Evolutionary conservation across 257 asterid species (phyloP), one percentile per base, ranked within the genome.

Genomic region (Avicennia marina): DNA sequence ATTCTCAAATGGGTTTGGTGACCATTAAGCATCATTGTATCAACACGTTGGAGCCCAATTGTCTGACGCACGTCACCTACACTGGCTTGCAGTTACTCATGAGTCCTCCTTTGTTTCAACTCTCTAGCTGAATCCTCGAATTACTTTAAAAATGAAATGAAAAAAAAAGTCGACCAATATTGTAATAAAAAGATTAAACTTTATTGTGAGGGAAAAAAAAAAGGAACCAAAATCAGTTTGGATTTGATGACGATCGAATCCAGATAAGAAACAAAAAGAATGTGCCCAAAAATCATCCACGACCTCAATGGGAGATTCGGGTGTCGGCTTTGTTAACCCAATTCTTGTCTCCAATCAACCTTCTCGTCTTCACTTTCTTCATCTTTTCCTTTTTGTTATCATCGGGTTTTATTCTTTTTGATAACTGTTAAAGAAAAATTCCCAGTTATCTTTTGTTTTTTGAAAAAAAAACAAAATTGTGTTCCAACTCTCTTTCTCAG

Each of bases 271-370:
- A 68, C 73, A 64, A 63, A 60, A 32, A 26, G 34, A 31, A 24
- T 33, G 86, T 72, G 62, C 73, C 84, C 67, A 40, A 58, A 68
- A 46, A 71, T 70, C 71, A 58, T 67, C 61, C n/a, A n/a, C n/a
- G n/a, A n/a, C 69, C 57, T 27, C n/a, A n/a, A n/a, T n/a, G n/a
- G n/a, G 15, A 56, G 87, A 81, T 84, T 76, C 65, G 53, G 69
- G 40, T 84, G 86, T 84, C 89, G 83, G 74, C 72, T 57, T 62
- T 67, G 71, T 19, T 31, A 46, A 39, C 57, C 32, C 32, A 50
- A 18, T 53, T 13, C 10, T 42, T 53, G 44, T 40, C 21, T 41
- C n/a, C 43, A 67, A 16, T 24, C 34, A 22, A 13, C 31, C 11
- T 42, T 25, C 24, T 53, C 36, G 20, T 12, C 6, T 16, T 43